phyloP scores from a whole-genome alignment of 352 stramenopile species.

The Phytophthora citrophthora region DNA sequence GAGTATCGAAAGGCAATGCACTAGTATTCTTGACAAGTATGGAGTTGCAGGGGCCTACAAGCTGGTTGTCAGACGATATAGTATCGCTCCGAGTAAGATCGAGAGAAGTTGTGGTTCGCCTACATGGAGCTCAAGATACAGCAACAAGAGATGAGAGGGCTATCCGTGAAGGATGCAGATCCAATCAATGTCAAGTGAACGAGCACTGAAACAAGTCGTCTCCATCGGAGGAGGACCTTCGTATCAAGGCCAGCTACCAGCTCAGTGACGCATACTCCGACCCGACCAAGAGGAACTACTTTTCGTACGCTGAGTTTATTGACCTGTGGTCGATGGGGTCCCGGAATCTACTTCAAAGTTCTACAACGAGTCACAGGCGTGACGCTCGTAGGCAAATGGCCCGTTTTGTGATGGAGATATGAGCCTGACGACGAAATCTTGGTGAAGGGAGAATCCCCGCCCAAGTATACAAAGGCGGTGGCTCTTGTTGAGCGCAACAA shows the following conservation, averaged over 20 bases:
- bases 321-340: conserved; percentile 57
- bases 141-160: conserved; percentile 56
- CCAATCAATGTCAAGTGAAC: conserved; percentile 68
- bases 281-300: conserved; percentile 9
- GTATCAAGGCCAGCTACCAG: conserved; percentile 5
- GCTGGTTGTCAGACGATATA: conserved; percentile 84
- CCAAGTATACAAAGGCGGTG: conserved; percentile 57
- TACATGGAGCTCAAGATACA: conserved; percentile 52
- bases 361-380: conserved; percentile 54
- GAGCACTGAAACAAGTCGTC: conserved; percentile 63
- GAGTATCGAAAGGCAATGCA: conserved; percentile 23
- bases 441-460: conserved; percentile 1
- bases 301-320: conserved; percentile 62
- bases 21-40: conserved; percentile 31
- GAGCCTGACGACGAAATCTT: conserved; percentile 36
- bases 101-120: conserved; percentile 64
- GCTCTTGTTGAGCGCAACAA: conserved; percentile 61
- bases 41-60: conserved; percentile 77
- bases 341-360: conserved; percentile 20
- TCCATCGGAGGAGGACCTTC: conserved; percentile 35
- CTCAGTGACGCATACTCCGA: conserved; percentile 1
- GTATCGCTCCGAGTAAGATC: conserved; percentile 76
- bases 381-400: conserved; percentile 38
- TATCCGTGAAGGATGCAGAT: conserved; percentile 78
- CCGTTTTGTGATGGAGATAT: conserved; percentile 67